Evolutionary conservation across 495 filamentous ascomycete genomes (phyloP).

Genomic region (Poronia punctata): DNA sequence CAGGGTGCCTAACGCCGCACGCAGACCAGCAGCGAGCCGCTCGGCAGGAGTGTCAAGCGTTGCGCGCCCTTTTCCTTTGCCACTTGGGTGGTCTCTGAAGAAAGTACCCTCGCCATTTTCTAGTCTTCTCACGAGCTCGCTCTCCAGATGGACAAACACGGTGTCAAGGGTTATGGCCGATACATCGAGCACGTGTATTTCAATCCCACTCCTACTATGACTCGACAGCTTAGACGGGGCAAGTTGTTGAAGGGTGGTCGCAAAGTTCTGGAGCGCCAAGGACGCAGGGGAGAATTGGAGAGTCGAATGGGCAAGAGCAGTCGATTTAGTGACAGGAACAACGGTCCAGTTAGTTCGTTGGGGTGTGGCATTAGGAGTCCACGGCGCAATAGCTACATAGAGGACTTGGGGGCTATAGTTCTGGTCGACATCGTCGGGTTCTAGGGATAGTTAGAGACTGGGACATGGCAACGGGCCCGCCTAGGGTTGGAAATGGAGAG

Average conservation of each 20-base stretch:
- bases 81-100: conserved; percentile 40
- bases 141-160: conserved; percentile 78
- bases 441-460: conserved; percentile 14
- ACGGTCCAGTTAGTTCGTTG: conserved; percentile 74
- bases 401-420: conserved; percentile 30
- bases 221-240: conserved; percentile 57
- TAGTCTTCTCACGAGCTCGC: conserved; percentile 54
- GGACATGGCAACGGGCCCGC: conserved; percentile 12
- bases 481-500: no score
- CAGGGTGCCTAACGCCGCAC: conserved; percentile 60
- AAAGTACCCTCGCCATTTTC: conserved; percentile 53
- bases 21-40: conserved; percentile 67
- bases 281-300: conserved; percentile 78
- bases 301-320: conserved; percentile 60
- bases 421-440: conserved; percentile 24
- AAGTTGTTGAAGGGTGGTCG: conserved; percentile 50
- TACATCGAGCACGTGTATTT: conserved; percentile 76
- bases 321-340: conserved; percentile 63
- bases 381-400: conserved; percentile 77
- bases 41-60: conserved; percentile 48
- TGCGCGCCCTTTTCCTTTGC: conserved; percentile 19
- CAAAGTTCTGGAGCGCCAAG: conserved; percentile 69
- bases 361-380: conserved; percentile 56
- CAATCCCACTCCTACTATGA: conserved; percentile 57
- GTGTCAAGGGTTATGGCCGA: conserved; percentile 72